Conservation (phyloP, 2,329 filamentous ascomycete species). For the Phaeosphaeriaceae sp. region DNA sequence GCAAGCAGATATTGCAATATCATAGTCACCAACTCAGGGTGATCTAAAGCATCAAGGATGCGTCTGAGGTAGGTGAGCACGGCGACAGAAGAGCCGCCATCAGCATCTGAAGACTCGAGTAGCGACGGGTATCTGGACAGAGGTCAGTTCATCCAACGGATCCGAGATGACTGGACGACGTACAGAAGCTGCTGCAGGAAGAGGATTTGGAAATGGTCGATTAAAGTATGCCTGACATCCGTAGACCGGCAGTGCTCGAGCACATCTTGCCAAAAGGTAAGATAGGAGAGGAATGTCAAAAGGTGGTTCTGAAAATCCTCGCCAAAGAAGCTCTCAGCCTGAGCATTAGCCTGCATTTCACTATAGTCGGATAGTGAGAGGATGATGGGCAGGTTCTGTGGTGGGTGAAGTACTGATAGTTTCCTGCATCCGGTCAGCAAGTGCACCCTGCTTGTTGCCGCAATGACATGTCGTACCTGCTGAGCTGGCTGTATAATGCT, state of each 20-base stretch:
- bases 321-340: conserved; percentile 75
- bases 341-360: conserved; percentile 71
- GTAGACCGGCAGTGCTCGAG: conserved; percentile 91
- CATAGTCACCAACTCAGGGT: conserved; percentile 92
- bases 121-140: conserved; percentile 83
- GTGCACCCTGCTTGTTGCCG: not conserved
- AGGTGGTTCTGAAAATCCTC: conserved; percentile 84
- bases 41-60: conserved; percentile 89
- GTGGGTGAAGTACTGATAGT: conserved; percentile 79
- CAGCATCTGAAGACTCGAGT: conserved; percentile 94
- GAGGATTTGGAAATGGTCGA: conserved; percentile 96
- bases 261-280: conserved; percentile 98
- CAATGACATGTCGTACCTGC: conserved; percentile 55
- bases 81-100: conserved; percentile 94
- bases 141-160: too few relatives aligned
- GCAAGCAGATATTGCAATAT: conserved; percentile 92
- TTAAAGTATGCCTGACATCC: conserved; percentile 89
- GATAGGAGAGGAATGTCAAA: conserved; percentile 90
- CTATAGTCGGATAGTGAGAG: conserved; percentile 89
- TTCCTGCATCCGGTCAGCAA: conserved; percentile 61
- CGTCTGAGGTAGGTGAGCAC: conserved; percentile 92
- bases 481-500: conserved; percentile 74
- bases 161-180: too few relatives aligned
- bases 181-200: conserved; percentile 94
- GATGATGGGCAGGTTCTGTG: conserved; percentile 79